Evolutionary conservation across 2,329 filamentous ascomycete species (phyloP).

Genomic region (Rosellinia necatrix): DNA sequence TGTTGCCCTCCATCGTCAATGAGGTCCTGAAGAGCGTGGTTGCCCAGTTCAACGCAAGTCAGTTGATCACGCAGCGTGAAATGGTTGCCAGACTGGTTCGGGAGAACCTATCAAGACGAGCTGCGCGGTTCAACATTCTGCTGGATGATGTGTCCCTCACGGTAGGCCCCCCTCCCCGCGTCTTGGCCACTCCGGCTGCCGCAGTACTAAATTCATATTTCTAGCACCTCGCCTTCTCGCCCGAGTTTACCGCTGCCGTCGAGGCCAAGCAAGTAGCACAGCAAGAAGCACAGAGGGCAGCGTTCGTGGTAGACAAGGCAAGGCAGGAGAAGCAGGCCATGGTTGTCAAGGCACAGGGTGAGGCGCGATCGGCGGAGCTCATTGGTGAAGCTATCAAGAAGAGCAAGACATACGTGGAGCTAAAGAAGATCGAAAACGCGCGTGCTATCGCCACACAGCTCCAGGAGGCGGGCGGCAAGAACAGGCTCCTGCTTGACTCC

Average conservation of each 20-base stretch:
- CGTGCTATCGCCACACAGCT: constrained; percentile 84
- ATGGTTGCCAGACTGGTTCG: constrained; percentile 90
- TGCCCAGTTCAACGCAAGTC: constrained; percentile 97
- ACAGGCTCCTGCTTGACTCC: constrained; percentile 91
- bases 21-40: constrained; percentile 99
- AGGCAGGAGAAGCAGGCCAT: constrained; percentile 99
- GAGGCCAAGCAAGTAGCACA: constrained; percentile 77
- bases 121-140: constrained; percentile 95
- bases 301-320: constrained; percentile 98
- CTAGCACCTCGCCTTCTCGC: constrained; percentile 73
- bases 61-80: constrained; percentile 98
- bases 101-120: constrained; percentile 88
- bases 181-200: not conserved
- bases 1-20: constrained; percentile 96
- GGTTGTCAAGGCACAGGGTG: constrained; percentile 98
- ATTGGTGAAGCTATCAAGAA: constrained; percentile 99
- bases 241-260: constrained; percentile 74
- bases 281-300: constrained; percentile 95
- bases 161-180: constrained; percentile 54
- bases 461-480: constrained; percentile 83
- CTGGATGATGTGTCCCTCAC: constrained; percentile 97
- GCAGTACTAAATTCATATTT: constrained; percentile 33
- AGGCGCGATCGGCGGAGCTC: constrained; percentile 94
- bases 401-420: constrained; percentile 92
- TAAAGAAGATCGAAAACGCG: constrained; percentile 98